These are phyloP conservation scores for Fusarium papillatum DNA, from an alignment of 2,329 filamentous ascomycete species.

Conservation along the genomic window DNA sequence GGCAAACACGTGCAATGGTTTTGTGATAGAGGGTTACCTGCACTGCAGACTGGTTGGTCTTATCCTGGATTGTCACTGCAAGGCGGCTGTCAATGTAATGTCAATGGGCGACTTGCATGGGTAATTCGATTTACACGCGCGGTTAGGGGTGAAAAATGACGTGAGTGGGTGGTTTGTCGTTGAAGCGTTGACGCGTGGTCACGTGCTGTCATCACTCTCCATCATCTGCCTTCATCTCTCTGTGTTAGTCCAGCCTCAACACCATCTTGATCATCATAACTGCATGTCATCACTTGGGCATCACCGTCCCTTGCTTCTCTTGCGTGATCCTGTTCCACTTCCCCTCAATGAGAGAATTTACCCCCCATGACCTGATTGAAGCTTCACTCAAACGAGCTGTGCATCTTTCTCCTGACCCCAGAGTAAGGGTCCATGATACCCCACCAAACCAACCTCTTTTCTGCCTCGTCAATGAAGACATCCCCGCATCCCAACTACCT, in stretches of 20 bases:
- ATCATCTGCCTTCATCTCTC: background rate
- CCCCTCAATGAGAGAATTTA: background rate
- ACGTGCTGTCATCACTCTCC: slow-evolving; percentile 10
- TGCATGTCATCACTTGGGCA: background rate
- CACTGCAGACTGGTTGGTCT: background rate
- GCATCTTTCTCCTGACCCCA: background rate
- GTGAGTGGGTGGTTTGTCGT: slow-evolving; percentile 12
- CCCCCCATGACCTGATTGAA: slow-evolving; percentile 4
- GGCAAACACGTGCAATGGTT: slow-evolving; percentile 2
- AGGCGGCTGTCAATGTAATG: background rate
- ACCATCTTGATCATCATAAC: background rate
- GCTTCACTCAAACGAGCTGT: slow-evolving; percentile 9
- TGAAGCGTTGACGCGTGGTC: slow-evolving; percentile 26
- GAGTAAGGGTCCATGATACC: slow-evolving; percentile 26
- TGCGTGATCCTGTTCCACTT: background rate
- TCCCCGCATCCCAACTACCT: background rate
- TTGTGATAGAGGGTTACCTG: background rate
- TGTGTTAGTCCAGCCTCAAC: background rate
- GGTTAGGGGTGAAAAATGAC: slow-evolving; percentile 19
- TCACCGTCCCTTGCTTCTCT: background rate
- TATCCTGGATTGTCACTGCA: background rate
- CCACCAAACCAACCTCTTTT: slow-evolving; percentile 26
- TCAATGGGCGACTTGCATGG: slow-evolving; percentile 2
- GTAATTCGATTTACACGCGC: slow-evolving; percentile 19
- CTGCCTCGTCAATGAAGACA: background rate